phyloP scores from a whole-genome alignment of 2,329 filamentous ascomycete genomes.

The Pseudocercospora pini-densiflorae region DNA sequence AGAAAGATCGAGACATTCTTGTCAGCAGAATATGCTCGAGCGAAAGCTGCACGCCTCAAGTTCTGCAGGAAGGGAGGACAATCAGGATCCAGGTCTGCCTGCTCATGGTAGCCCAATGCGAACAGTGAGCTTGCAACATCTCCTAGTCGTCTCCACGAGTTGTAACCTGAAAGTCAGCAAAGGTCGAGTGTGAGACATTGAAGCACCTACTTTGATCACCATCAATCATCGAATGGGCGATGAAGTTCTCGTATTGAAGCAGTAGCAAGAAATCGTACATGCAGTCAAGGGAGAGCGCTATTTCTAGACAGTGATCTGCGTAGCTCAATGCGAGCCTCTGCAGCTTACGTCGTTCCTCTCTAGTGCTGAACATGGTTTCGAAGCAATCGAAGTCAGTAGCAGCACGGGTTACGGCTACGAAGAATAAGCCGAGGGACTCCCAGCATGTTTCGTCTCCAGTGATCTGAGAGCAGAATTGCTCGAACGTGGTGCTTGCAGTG shows the following conservation, averaged over 20 bases:
- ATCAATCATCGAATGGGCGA: conserved; percentile 50
- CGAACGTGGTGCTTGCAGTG: neutral
- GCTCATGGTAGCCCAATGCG: conserved; percentile 54
- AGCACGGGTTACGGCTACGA: conserved; percentile 47
- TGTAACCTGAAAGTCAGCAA: conserved; percentile 45
- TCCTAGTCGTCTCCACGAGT: conserved; percentile 54
- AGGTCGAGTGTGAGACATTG: conserved; percentile 4
- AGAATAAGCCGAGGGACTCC: conserved; percentile 48
- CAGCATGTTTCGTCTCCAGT: conserved; percentile 37
- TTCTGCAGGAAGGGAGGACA: conserved; percentile 48
- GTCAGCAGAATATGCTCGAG: conserved; percentile 51
- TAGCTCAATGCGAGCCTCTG: conserved; percentile 17
- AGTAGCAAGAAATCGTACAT: conserved; percentile 53
- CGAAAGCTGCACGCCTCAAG: conserved; percentile 48
- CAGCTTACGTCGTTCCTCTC: conserved; percentile 39
- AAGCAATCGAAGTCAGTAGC: conserved; percentile 38
- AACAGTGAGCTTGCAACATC: conserved; percentile 54
- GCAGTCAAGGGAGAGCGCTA: conserved; percentile 41
- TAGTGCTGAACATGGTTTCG: conserved; percentile 38
- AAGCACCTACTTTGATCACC: conserved; percentile 49
- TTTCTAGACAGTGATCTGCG: conserved; percentile 43
- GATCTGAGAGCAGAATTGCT: conserved; percentile 13
- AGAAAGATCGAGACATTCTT: conserved; percentile 56
- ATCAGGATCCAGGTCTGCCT: conserved; percentile 37
- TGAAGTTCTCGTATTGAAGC: conserved; percentile 54